A percentile compares a stretch with the other conserved stretches of the same genome.
These are phyloP conservation scores for Aspergillus indologenus DNA, from an alignment of 495 filamentous ascomycete genomes.

Conservation along the genomic window DNA sequence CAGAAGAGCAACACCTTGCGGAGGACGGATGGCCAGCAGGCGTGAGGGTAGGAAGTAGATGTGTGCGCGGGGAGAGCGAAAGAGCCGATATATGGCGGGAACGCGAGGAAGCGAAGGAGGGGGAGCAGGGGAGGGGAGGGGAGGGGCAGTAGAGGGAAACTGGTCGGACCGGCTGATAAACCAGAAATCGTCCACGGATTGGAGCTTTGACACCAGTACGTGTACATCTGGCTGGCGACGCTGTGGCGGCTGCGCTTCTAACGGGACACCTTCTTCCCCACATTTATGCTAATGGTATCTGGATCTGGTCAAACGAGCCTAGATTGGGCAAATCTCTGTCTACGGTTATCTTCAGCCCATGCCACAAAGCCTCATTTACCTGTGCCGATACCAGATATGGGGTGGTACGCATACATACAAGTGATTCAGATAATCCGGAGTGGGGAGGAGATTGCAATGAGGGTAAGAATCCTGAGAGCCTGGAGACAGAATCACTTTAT, in stretches of 20 bases:
- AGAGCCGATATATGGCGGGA: constrained; percentile 2
- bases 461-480: not conserved
- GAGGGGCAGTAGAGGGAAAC: constrained; percentile 21
- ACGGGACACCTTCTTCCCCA: constrained; percentile 41
- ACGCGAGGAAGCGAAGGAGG: constrained; percentile 25
- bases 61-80: constrained; percentile 19
- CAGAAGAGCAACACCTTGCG: constrained; percentile 37
- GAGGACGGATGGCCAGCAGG: constrained; percentile 13
- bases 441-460: no score
- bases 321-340: not conserved
- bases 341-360: constrained; percentile 29
- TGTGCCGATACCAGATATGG: not conserved
- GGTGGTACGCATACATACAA: not conserved
- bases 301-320: not conserved
- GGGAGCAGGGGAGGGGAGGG: constrained; percentile 17
- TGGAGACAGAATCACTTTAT: not conserved
- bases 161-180: constrained; percentile 26
- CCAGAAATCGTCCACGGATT: constrained; percentile 23
- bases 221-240: constrained; percentile 27
- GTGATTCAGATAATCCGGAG: no score
- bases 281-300: constrained; percentile 15
- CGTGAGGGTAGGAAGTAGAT: constrained; percentile 20
- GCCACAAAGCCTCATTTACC: no score
- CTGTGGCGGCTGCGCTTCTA: not conserved
- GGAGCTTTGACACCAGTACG: constrained; percentile 27